These are phyloP conservation scores for Quercus phellos DNA, from an alignment of 331 rosid species.

Conservation along the genomic window DNA sequence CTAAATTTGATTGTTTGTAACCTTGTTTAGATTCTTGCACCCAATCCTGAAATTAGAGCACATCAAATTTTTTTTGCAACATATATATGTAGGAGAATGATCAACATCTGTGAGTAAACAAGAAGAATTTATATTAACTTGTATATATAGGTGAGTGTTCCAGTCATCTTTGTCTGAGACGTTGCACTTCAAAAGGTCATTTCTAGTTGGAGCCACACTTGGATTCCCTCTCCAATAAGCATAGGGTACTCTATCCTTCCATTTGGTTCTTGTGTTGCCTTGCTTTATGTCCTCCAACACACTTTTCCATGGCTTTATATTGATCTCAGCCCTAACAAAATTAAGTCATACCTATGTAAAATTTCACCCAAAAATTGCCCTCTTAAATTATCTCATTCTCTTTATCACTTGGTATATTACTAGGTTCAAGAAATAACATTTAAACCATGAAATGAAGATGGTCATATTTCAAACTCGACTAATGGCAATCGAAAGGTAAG, in stretches of 20 bases:
- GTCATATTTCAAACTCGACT: no score
- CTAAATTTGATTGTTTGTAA: constrained; percentile 47
- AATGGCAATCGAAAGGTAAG: no score
- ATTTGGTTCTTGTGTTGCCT: constrained; percentile 47
- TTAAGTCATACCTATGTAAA: neutral
- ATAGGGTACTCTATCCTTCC: constrained; percentile 70
- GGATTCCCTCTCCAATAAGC: constrained; percentile 94
- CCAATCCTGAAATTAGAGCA: constrained; percentile 46
- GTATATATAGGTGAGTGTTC: constrained; percentile 45
- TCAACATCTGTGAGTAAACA: no score
- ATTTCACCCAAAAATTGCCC: constrained; percentile 61
- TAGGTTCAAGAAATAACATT: no score
- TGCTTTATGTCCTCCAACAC: constrained; percentile 39
- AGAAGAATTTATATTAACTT: no score
- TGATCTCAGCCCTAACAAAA: constrained; percentile 54
- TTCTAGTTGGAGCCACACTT: constrained; percentile 31
- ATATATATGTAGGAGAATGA: no score
- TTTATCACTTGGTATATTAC: no score
- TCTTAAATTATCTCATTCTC: constrained; percentile 22
- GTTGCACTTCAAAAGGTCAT: constrained; percentile 55
- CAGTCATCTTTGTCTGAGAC: constrained; percentile 43
- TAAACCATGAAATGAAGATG: neutral
- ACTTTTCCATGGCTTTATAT: constrained; percentile 65
- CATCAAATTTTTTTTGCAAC: no score
- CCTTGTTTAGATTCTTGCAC: constrained; percentile 32